Base-by-base conservation (phyloP, 495 filamentous ascomycete species). In the Elasticomyces elasticus region DNA sequence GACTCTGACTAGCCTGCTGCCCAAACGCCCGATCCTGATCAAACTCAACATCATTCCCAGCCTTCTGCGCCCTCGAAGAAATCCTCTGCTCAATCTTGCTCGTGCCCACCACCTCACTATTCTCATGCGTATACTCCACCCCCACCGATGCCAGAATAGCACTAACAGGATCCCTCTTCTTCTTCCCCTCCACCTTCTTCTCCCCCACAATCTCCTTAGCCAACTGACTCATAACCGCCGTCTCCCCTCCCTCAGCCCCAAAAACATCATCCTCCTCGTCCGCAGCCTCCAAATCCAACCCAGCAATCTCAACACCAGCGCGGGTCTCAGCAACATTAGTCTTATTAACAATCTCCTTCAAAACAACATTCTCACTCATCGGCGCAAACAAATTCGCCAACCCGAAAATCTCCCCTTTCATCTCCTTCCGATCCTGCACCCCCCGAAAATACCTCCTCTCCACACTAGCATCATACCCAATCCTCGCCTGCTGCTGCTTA, bases 401-500 rank as follows among this genome's bases (percentile, higher is more conserved):
- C 0, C 92, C 92, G 59, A 98, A 98, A 33, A 98, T 88, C 71
- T 98, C 92, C 51, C 92, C 94, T 55, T 90, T 94, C 64, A 81
- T 76, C 28, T 79, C 80, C 47, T 79, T 79, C 58, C 87, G 80
- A 40, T 91, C 85, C 67, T 94, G 88, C 0, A 98, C 87, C 35
- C 92, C 92, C 62, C 86, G 89, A 73, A 98, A 98, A 69, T 98
- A 98, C 9, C 92, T 79, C 1, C 92, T 84, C 67, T 98, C 92
- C 26, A 80, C 84, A 38, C 84, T 89, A 7, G 92, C 92, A 28
- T 84, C 95, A 67, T 98, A 98, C 0, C 87, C 92, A 47, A 98
- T 98, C 62, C 95, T 96, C 1, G 92, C 92, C 65, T 97, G 92
- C 62, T 98, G 92, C 64, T 98, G 92, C 65, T 98, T 98, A 73